These are phyloP conservation scores for Ophiostoma montium DNA, from an alignment of 2,329 filamentous ascomycete genomes.

Conservation along the genomic window DNA sequence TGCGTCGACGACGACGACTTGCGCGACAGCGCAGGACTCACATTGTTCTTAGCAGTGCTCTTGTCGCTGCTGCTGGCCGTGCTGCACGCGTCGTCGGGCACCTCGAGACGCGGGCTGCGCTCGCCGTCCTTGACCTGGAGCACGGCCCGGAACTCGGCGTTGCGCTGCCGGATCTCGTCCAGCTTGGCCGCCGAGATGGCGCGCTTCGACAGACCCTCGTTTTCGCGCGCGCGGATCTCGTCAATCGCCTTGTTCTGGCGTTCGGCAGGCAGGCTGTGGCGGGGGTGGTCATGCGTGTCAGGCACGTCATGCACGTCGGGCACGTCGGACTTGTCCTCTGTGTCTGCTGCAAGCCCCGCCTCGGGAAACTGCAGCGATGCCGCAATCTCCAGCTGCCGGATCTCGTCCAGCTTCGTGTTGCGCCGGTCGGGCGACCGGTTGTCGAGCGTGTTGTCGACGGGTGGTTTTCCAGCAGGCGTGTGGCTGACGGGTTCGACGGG, in stretches of 20 bases:
- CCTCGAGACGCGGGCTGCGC: too few relatives aligned
- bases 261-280: conserved; percentile 7
- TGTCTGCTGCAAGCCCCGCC: neutral
- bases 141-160: conserved; percentile 23
- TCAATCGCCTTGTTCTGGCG: conserved; percentile 32
- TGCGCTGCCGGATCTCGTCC: conserved; percentile 37
- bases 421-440: conserved; percentile 16
- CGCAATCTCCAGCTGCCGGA: conserved; percentile 18
- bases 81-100: conserved; percentile 3
- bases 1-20: conserved; percentile 12
- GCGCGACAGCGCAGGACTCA: conserved; percentile 11
- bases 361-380: conserved; percentile 13
- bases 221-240: conserved; percentile 31
- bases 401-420: conserved; percentile 32
- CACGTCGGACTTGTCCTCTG: neutral
- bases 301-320: conserved; percentile 1
- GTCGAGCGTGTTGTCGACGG: too few relatives aligned
- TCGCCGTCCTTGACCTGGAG: neutral
- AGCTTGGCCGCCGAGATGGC: conserved; percentile 34
- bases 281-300: neutral
- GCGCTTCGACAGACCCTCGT: conserved; percentile 29
- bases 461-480: neutral
- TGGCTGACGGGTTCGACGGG: conserved; percentile 17
- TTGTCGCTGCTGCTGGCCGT: conserved; percentile 10
- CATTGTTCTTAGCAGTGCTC: neutral